Base-by-base conservation (phyloP, 1,284 basidiomycete genomes). In the Cryptococcus amylolentus region DNA sequence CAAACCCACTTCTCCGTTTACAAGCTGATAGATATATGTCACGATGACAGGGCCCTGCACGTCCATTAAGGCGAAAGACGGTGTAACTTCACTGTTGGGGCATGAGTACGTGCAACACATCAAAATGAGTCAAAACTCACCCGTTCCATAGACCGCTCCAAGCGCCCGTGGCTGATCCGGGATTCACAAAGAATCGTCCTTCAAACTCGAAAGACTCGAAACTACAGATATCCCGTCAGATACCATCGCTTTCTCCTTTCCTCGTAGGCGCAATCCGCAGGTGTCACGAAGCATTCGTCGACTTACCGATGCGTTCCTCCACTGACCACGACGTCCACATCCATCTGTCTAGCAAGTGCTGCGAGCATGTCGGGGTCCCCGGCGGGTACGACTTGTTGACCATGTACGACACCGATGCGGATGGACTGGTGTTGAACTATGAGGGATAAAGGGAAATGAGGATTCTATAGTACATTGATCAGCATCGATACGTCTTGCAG, bases 141-240 rank as follows among this genome's bases (percentile, higher is more conserved):
- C 84, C 85, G 58, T 83, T 86, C 64, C 83, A 84, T 6, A 84
- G 75, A 0, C 90, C 88, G 48, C 86, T 84, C 92, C 92, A 98
- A 14, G 95, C 93, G 42, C 94, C 94, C 0, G 91, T 95, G 1
- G 92, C 94, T 14, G 89, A 92, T 1, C 95, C 95, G 0, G 95
- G 95, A 75, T 98, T 97, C 50, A 98, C 85, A 71, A 97, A 98
- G 82, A 98, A 98, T 56, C 88, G 84, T 44, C 86, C 85, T 61
- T 93, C 91, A 66, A 88, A 86, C 72, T 95, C 93, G 61, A 92
- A 87, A 4, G 93, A 91, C 76, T 97, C 91, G 77, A 98, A 98
- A 28, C 90, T 92, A 70, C 3, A 13, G 12, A 50, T 23, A 16
- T 28, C 26, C 16, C 10, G 31, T 35, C 31, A 35, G 23, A 23